Conservation (phyloP, 2,329 filamentous ascomycete species). For the Chaetomiaceae sp. region DNA sequence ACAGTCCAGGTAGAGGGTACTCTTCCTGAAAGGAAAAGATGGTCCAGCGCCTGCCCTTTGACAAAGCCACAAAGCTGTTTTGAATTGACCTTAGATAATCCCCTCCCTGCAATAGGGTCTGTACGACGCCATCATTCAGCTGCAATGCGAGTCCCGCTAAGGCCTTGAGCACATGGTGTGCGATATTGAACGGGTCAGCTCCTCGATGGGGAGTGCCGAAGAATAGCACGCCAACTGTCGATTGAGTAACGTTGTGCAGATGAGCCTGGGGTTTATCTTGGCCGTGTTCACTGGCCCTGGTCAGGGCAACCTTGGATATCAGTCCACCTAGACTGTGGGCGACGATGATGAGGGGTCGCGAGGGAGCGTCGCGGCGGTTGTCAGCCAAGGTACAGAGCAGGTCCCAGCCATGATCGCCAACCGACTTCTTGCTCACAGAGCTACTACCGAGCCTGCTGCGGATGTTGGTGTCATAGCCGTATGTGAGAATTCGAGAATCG, state of each 20-base stretch:
- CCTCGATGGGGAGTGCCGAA: constrained; percentile 31
- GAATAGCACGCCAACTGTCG: constrained; percentile 26
- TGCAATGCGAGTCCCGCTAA: constrained; percentile 19
- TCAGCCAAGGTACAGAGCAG: constrained; percentile 29
- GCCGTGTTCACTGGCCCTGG: constrained; percentile 5
- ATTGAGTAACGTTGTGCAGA: constrained; percentile 13
- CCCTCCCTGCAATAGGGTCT: constrained; percentile 28
- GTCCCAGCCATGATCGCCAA: constrained; percentile 30
- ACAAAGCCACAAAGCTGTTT: constrained; percentile 27
- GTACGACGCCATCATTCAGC: constrained; percentile 28
- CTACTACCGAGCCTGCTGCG: constrained; percentile 21
- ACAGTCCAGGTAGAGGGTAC: too few relatives aligned
- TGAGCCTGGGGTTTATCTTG: constrained; percentile 1
- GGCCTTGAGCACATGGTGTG: constrained; percentile 19
- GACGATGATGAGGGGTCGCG: constrained; percentile 26
- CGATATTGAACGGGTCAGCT: constrained; percentile 19
- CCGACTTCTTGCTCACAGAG: constrained; percentile 23
- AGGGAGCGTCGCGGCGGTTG: constrained; percentile 17
- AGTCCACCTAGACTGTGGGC: constrained; percentile 31
- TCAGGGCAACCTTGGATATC: constrained; percentile 25
- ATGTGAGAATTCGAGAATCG: constrained; percentile 25
- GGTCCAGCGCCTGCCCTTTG: constrained; percentile 24
- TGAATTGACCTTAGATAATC: too few relatives aligned
- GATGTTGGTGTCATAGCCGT: constrained; percentile 27
- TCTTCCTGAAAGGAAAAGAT: constrained; percentile 32